Conservation (phyloP, 2,329 filamentous ascomycete genomes). For the Fusarium domesticum region DNA sequence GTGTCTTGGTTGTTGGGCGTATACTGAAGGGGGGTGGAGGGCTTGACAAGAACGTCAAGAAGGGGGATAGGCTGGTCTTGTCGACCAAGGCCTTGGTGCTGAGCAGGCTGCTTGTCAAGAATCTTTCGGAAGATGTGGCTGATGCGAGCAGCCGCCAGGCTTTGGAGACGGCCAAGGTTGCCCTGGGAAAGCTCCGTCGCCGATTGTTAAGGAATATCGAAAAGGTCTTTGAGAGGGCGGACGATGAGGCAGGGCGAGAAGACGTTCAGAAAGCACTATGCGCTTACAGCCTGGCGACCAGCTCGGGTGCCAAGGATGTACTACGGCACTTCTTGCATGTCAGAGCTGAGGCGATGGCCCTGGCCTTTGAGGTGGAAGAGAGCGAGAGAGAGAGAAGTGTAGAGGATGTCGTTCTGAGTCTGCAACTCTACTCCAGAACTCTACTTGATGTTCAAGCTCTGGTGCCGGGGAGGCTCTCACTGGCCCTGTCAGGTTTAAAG, state of each 20-base stretch:
- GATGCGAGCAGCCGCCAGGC: constrained; percentile 35
- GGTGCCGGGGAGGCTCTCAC: constrained; percentile 68
- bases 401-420: constrained; percentile 57
- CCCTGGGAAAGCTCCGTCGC: constrained; percentile 58
- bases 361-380: constrained; percentile 54
- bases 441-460: constrained; percentile 73
- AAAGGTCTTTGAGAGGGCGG: constrained; percentile 62
- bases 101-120: constrained; percentile 71
- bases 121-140: constrained; percentile 53
- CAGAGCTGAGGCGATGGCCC: constrained; percentile 64
- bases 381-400: constrained; percentile 39
- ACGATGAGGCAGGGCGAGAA: constrained; percentile 46
- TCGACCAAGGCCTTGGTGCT: constrained; percentile 73
- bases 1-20: constrained; percentile 47
- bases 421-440: constrained; percentile 74
- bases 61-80: constrained; percentile 52
- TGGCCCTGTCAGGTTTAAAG: constrained; percentile 67
- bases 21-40: constrained; percentile 44
- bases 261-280: constrained; percentile 71
- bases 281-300: constrained; percentile 79
- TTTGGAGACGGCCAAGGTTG: constrained; percentile 62
- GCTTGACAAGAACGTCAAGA: constrained; percentile 31
- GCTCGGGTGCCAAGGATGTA: constrained; percentile 74
- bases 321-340: constrained; percentile 74
- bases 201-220: constrained; percentile 67